A percentile compares a stretch with the other conserved stretches of the same genome.
Conservation (phyloP, 148 eudicot genomes). For the Bassia scoparia region DNA sequence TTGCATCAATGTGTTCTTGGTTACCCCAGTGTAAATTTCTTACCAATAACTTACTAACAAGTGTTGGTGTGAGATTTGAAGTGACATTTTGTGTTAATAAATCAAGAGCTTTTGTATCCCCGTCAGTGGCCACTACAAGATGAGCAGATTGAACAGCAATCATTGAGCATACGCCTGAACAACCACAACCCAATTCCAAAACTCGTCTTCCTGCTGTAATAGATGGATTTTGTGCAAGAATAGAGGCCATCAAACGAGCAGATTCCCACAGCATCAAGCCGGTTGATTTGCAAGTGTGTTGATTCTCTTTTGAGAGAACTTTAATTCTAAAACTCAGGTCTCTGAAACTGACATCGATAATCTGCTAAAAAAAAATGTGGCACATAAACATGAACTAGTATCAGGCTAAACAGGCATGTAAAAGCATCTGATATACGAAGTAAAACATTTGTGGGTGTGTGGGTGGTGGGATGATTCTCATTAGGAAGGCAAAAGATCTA, state of each 20-base stretch:
- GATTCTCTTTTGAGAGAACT: slow-evolving; percentile 68
- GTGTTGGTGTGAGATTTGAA: slow-evolving; percentile 40
- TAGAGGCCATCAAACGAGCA: slow-evolving; percentile 70
- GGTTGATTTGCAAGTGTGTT: slow-evolving; percentile 92
- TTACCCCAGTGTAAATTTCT: slow-evolving; percentile 71
- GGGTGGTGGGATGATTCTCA: not conserved
- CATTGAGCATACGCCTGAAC: slow-evolving; percentile 85
- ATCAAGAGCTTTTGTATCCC: slow-evolving; percentile 57
- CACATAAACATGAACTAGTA: not conserved
- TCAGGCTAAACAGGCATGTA: not conserved
- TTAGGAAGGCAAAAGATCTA: not conserved
- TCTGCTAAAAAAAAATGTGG: slow-evolving; percentile 33
- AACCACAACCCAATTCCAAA: slow-evolving; percentile 80
- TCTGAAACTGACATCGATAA: slow-evolving; percentile 43
- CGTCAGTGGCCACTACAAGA: slow-evolving; percentile 80
- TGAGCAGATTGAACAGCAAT: slow-evolving; percentile 55
- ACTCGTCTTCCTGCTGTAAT: slow-evolving; percentile 64
- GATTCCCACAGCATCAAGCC: slow-evolving; percentile 98
- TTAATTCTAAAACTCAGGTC: slow-evolving; percentile 58
- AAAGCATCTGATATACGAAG: not conserved
- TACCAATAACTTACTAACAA: slow-evolving; percentile 30
- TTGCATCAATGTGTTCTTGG: slow-evolving; percentile 45
- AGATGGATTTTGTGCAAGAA: slow-evolving; percentile 63
- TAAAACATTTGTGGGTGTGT: not conserved
- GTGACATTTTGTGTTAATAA: slow-evolving; percentile 51